Evolutionary conservation across 225 moss, liverwort and hornwort genomes (phyloP), one percentile per base, ranked within the genome.

Genomic region (Physcomitrellopsis africana): DNA sequence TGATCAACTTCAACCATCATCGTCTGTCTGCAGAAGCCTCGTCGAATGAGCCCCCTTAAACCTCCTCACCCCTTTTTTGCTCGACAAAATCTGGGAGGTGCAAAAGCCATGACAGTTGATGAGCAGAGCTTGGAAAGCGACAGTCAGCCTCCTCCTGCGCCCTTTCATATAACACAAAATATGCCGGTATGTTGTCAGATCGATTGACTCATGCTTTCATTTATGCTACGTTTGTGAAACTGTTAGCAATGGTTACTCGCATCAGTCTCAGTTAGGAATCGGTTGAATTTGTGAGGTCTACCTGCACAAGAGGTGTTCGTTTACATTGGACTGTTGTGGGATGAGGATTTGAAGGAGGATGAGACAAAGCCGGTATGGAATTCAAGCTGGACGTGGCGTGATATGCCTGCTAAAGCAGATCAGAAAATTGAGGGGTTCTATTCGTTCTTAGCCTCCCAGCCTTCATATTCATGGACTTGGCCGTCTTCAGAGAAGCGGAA

Each of bases 151-250:
- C 91, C 93, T 66, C 84, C 83, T 72, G 78, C 82, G 26, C 95
- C 95, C 20, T 69, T 85, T 51, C 95, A 95, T 71, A 69, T 95
- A 18, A 95, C 93, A 26, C 93, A 95, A 59, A 71, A 74, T 57
- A 37, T 52, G 2, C 75, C 75, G 88, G 93, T 93, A 83, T 37
- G 32, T 37, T 4, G 4, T 37, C 4, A 66, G 52, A 42, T 16
- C 47, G 69, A 16, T 15, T 32, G 55, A 41, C 60, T 48, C 37
- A 27, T 73, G 12, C 19, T 65, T 22, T 56, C 56, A 13, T 60
- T 66, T 70, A 9, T 27, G 56, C 23, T 47, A 62, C 71, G 43
- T 45, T 65, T 72, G 43, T 22, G 56, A 70, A 52, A 44, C 18
- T 29, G 26, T 43, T 68, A 55, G n/a, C 9, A 49, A 75, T 42